Base-by-base conservation (phyloP, 1,284 basidiomycete genomes). In the Sporisorium graminicola region DNA sequence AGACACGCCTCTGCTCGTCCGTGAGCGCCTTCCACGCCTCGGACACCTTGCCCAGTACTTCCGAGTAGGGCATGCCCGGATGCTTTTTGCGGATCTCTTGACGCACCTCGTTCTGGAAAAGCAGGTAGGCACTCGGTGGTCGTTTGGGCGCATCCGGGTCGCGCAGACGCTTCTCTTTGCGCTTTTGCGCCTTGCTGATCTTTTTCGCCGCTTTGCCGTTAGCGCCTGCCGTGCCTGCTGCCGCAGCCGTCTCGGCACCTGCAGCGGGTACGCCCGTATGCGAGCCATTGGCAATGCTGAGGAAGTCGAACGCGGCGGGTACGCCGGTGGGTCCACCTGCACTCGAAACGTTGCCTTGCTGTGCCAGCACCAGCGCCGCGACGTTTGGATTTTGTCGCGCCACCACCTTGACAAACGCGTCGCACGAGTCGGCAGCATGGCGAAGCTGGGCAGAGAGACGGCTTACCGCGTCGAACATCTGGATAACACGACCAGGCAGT, bases 21-120 rank as follows among this genome's bases (percentile, higher is more conserved):
- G 74, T 75, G 27, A 81, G 60, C 44, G 58, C 64, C 69, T 82
- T 81, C 81, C 80, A 82, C 12, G 77, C 79, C 55, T 78, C 73
- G 27, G 77, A 72, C 9, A 81, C 69, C 66, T 81, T 81, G 65
- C 79, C 76, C 18, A 81, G 58, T 24, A 82, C 73, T 35, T 78
- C 80, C 27, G 70, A 55, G 62, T 82, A 81, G 0, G 78, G 55
- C 66, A 80, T 58, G 44, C 79, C 78, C 9, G 80, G 78, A 52
- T 77, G 74, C 58, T 78, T 72, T 49, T 77, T 73, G 47, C 78
- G 67, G 60, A 82, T 78, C 51, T 82, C 77, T 44, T 78, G 68
- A 26, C 81, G 75, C 31, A 82, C 78, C 54, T 82, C 80, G 62
- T 82, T 82, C 63, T 82, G 81, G 70, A 80, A 82, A 2, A 81